Evolutionary conservation across 148 eudicot species (phyloP), one percentile per base, ranked within the genome.

Genomic region (Nepenthes gracilis): DNA sequence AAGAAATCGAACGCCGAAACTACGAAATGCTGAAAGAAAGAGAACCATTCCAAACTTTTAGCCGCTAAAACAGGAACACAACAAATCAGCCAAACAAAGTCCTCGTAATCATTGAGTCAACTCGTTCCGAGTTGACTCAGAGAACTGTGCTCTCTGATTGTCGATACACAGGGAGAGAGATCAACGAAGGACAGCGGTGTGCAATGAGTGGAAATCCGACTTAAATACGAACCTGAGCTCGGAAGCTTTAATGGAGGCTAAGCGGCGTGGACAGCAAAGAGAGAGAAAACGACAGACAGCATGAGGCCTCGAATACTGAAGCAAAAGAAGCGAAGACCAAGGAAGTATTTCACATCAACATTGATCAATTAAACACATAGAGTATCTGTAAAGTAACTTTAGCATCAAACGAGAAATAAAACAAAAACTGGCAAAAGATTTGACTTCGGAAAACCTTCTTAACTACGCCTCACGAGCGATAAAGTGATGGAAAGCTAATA

Each of bases 241-340:
- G n/a, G 13, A 49, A 11, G 53, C 13, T 10, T 49, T 49, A n/a
- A 49, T 49, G 53, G 53, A 49, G 53, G 11, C 48, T 45, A 61
- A 32, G 33, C 66, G 23, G 49, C 9, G 59, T 8, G 35, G 32
- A 2, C 49, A 48, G 23, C 15, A 34, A 13, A 49, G 58, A 67
- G 59, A 53, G 64, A 66, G 59, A 57, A 10, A 33, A 66, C 15
- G 10, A 5, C 53, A 1, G 13, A 49, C 10, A 49, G 53, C 53
- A 23, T 23, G 23, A 23, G 23, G 23, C 23, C 23, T 23, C 23
- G 53, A 49, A 10, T 3, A 49, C 6, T 49, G 53, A 49, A 49
- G 11, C 3, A 11, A 11, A 49, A 2, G 15, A 2, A 2, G 53
- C 13, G 13, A 5, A 11, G 53, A 49, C 10, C 3, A 11, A 49